phyloP scores from a whole-genome alignment of 2,329 filamentous ascomycete genomes.

The Apiospora sp. region DNA sequence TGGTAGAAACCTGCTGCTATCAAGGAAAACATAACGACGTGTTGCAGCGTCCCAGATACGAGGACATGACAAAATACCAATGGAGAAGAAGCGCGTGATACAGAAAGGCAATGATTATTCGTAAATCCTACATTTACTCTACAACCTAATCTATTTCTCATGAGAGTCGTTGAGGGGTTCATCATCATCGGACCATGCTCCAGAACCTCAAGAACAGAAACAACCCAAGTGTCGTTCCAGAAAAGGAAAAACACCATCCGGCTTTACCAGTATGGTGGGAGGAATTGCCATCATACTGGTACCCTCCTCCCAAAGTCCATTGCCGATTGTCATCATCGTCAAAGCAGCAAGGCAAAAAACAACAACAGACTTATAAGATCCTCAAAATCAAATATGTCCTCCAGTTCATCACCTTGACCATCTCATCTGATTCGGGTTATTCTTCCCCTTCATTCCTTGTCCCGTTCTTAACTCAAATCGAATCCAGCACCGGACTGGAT shows the following conservation, averaged over 20 bases:
- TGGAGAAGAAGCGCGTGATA: no score
- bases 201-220: background rate
- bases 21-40: background rate
- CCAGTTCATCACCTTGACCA: background rate
- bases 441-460: background rate
- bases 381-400: background rate
- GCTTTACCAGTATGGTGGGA: background rate
- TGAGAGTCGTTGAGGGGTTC: background rate
- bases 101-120: background rate
- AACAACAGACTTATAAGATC: slow-evolving; percentile 1
- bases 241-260: background rate
- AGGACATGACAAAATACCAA: background rate
- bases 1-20: background rate
- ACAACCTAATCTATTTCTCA: slow-evolving; percentile 1
- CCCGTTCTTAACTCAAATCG: slow-evolving; percentile 69
- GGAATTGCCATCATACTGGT: background rate
- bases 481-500: slow-evolving; percentile 92
- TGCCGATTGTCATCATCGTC: background rate
- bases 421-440: no score
- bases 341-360: background rate
- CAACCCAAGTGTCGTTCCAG: background rate
- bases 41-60: background rate
- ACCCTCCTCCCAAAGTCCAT: background rate
- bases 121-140: background rate
- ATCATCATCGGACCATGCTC: background rate